Evolutionary conservation across 2,329 filamentous ascomycete species (phyloP).

Genomic region (Ophiostoma piceae): DNA sequence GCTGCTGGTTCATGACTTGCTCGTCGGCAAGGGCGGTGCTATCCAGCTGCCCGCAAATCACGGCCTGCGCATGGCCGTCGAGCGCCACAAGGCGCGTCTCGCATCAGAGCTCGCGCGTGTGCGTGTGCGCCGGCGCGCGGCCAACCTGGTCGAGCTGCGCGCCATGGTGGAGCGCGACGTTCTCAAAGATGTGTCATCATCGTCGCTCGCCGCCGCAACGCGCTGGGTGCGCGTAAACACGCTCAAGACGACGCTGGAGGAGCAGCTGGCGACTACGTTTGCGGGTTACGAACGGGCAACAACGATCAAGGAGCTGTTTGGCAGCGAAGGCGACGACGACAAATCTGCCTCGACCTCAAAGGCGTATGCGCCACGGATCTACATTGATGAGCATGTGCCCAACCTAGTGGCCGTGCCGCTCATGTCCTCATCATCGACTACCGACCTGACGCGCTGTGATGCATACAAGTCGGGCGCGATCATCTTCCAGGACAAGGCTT

Average conservation of each 20-base stretch:
- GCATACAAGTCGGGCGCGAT: slow-evolving; percentile 73
- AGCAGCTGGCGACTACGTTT: slow-evolving; percentile 73
- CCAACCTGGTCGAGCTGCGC: slow-evolving; percentile 62
- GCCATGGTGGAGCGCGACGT: slow-evolving; percentile 60
- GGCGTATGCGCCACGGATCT: slow-evolving; percentile 41
- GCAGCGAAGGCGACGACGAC: slow-evolving; percentile 14
- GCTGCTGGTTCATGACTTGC: slow-evolving; percentile 77
- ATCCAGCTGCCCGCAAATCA: slow-evolving; percentile 77
- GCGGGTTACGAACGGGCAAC: slow-evolving; percentile 53
- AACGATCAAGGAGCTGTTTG: slow-evolving; percentile 53
- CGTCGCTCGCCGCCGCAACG: slow-evolving; percentile 58
- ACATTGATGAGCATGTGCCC: slow-evolving; percentile 76
- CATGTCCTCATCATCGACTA: slow-evolving; percentile 35
- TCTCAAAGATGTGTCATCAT: slow-evolving; percentile 57
- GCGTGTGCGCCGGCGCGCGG: slow-evolving; percentile 64
- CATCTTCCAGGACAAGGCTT: slow-evolving; percentile 94
- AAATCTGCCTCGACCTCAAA: neutral
- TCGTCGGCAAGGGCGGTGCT: slow-evolving; percentile 64
- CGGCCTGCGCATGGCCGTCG: slow-evolving; percentile 67
- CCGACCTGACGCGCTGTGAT: slow-evolving; percentile 65
- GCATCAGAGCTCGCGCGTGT: slow-evolving; percentile 76
- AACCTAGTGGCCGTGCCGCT: slow-evolving; percentile 73
- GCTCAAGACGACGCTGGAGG: slow-evolving; percentile 62
- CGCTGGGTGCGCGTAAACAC: slow-evolving; percentile 89
- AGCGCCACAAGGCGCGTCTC: slow-evolving; percentile 75